A percentile compares a stretch with the other conserved stretches of the same genome.
These are phyloP conservation scores for Daldinia sp. DNA, from an alignment of 2,329 filamentous ascomycete species.

Conservation along the genomic window DNA sequence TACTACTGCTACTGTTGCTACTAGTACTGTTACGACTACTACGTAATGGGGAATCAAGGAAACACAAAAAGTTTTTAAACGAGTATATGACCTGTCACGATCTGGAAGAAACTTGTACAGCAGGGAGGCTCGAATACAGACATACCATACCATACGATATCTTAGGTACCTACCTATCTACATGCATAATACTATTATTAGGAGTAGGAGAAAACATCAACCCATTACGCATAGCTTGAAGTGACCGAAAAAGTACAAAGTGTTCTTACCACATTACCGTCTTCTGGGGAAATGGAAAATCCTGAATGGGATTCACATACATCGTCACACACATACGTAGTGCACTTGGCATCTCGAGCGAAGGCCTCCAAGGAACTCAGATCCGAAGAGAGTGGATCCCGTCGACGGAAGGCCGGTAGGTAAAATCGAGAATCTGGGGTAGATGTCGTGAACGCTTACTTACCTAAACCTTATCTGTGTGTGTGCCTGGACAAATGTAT, in stretches of 20 bases:
- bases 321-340: conserved; percentile 21
- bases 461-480: conserved; percentile 17
- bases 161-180: conserved; percentile 4
- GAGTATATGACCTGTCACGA: conserved; percentile 25
- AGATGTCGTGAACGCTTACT: conserved; percentile 9
- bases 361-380: conserved; percentile 16
- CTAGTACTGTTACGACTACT: conserved; percentile 13
- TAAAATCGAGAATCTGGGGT: conserved; percentile 40
- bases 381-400: conserved; percentile 22
- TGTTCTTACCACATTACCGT: background rate
- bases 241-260: conserved; percentile 4
- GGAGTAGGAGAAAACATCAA: conserved; percentile 12
- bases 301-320: background rate
- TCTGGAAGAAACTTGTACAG: conserved; percentile 17
- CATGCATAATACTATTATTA: conserved; percentile 28
- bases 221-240: background rate
- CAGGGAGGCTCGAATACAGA: conserved; percentile 15
- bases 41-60: conserved; percentile 22
- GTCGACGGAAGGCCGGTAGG: conserved; percentile 27
- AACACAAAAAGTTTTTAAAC: conserved; percentile 17
- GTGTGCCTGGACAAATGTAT: conserved; percentile 11
- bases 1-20: conserved; percentile 11
- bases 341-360: conserved; percentile 16
- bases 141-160: no score
- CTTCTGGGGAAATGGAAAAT: conserved; percentile 22